Conservation (phyloP, 805 yeast genomes). For the Lachancea dasiensis region DNA sequence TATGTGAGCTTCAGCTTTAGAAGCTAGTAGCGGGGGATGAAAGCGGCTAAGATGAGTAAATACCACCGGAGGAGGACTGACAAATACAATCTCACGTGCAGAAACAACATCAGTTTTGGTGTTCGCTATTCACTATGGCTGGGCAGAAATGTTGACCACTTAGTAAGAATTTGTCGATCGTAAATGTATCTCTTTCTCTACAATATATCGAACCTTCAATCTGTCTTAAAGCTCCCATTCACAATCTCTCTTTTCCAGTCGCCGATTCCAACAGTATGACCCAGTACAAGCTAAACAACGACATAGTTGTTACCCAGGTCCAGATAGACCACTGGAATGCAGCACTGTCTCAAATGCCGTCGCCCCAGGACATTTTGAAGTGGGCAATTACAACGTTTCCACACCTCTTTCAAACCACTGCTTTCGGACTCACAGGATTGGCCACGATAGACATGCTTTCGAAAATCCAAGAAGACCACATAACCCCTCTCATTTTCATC, state of each 20-base stretch:
- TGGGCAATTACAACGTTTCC: slow-evolving; percentile 89
- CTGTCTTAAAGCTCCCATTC: too few relatives aligned
- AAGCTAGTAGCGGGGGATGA: too few relatives aligned
- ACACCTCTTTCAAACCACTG: slow-evolving; percentile 80
- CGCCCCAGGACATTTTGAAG: slow-evolving; percentile 66
- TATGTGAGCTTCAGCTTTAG: too few relatives aligned
- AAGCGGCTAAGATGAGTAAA: neutral
- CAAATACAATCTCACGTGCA: neutral
- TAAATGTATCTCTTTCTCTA: too few relatives aligned
- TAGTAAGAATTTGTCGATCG: neutral
- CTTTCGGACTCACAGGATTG: slow-evolving; percentile 89
- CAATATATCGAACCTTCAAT: too few relatives aligned
- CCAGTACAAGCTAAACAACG: slow-evolving; percentile 26
- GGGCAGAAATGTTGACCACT: neutral
- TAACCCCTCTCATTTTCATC: slow-evolving; percentile 69
- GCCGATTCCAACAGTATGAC: neutral
- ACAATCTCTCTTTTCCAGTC: neutral
- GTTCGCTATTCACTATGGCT: too few relatives aligned
- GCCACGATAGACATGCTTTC: slow-evolving; percentile 81
- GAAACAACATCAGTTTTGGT: too few relatives aligned
- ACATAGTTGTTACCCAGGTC: slow-evolving; percentile 37
- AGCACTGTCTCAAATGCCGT: slow-evolving; percentile 41
- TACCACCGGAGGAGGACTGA: too few relatives aligned
- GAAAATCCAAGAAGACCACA: slow-evolving; percentile 34
- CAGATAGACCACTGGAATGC: slow-evolving; percentile 64